A percentile compares a stretch with the other conserved stretches of the same genome.
Conservation (phyloP, 768 basidiomycete genomes). For the Podaxis pistillaris region DNA sequence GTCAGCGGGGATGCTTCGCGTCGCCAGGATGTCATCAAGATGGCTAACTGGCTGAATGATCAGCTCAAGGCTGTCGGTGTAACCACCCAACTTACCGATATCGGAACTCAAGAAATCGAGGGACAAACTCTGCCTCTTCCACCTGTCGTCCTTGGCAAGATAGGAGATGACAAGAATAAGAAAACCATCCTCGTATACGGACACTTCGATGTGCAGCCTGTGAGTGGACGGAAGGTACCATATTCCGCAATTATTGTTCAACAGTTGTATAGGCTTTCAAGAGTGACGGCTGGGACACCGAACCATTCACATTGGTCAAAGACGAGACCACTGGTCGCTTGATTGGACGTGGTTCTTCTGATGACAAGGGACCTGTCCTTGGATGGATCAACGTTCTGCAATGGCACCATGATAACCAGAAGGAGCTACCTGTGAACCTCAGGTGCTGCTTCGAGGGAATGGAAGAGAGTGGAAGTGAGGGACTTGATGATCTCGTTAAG, state of each 20-base stretch:
- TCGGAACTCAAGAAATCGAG: conserved; percentile 69
- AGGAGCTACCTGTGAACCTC: conserved; percentile 84
- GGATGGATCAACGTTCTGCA: conserved; percentile 91
- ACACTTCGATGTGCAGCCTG: conserved; percentile 95
- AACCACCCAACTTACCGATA: conserved; percentile 66
- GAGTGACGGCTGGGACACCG: conserved; percentile 84
- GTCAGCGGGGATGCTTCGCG: conserved; percentile 69
- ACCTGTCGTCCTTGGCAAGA: conserved; percentile 76
- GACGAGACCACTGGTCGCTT: conserved; percentile 50
- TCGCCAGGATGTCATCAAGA: conserved; percentile 76
- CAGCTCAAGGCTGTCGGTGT: conserved; percentile 80
- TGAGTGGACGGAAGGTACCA: conserved; percentile 29
- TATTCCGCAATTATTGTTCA: neutral
- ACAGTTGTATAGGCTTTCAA: conserved; percentile 33
- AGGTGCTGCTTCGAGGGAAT: conserved; percentile 95
- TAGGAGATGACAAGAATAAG: conserved; percentile 85
- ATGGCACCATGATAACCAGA: conserved; percentile 66
- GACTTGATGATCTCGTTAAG: conserved; percentile 83
- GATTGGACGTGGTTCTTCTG: conserved; percentile 84
- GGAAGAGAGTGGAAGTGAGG: conserved; percentile 94
- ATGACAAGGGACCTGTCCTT: conserved; percentile 89
- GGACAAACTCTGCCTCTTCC: conserved; percentile 76
- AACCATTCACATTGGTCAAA: conserved; percentile 74
- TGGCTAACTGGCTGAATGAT: conserved; percentile 79
- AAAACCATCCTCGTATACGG: conserved; percentile 94